These are phyloP conservation scores for Saraca asoca DNA, from an alignment of 331 rosid genomes.

Conservation along the genomic window DNA sequence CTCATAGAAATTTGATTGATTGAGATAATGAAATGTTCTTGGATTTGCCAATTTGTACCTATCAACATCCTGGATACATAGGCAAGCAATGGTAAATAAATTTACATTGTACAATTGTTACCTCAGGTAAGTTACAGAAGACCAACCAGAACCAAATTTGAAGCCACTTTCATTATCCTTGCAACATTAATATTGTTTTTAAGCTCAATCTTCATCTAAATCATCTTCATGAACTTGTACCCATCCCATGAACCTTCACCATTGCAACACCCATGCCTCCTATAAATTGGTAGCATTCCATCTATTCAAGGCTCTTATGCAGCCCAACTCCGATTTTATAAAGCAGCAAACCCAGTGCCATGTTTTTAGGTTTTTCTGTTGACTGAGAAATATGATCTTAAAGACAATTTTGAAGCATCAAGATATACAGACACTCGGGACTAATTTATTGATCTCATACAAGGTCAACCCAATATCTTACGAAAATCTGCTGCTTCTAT, in stretches of 20 bases:
- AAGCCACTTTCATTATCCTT: not conserved
- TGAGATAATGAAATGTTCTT: conserved; percentile 74
- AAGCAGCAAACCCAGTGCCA: not conserved
- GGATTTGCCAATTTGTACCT: conserved; percentile 74
- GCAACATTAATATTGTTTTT: not conserved
- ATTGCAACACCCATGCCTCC: not conserved
- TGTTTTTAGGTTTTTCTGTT: not conserved
- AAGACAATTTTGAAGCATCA: not conserved
- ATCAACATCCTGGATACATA: conserved; percentile 55
- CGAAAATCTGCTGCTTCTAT: not conserved
- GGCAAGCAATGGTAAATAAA: conserved; percentile 28
- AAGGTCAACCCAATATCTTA: conserved; percentile 2
- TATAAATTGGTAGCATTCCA: not conserved
- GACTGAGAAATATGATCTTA: not conserved
- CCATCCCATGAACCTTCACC: not conserved
- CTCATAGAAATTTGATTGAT: conserved; percentile 76
- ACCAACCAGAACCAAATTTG: conserved; percentile 14
- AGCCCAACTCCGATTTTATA: not conserved
- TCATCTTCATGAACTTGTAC: not conserved
- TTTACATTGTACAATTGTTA: conserved; percentile 5
- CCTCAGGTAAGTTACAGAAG: conserved; percentile 1
- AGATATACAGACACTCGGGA: not conserved
- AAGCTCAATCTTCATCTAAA: not conserved
- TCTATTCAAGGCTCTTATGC: not conserved
- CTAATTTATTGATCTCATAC: not conserved